phyloP scores from a whole-genome alignment of 1,284 basidiomycete genomes.

The Papiliotrema flavescens region DNA sequence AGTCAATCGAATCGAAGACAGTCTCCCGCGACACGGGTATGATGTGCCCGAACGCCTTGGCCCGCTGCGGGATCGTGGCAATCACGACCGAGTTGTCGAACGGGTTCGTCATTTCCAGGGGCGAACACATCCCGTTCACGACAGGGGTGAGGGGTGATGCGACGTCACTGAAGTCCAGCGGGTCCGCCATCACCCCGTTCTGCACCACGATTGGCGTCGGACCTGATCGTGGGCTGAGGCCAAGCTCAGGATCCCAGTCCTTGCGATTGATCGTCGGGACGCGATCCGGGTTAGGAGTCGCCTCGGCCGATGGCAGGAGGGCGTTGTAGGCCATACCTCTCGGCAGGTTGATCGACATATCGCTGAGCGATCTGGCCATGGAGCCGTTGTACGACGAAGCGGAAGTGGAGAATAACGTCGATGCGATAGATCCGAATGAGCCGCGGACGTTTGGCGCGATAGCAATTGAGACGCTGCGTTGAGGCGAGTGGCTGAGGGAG shows the following conservation, averaged over 20 bases:
- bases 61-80: no score
- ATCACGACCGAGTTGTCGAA: neutral
- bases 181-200: neutral
- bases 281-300: neutral
- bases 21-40: no score
- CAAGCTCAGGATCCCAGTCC: slow-evolving; percentile 12
- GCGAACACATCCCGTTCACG: neutral
- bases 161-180: neutral
- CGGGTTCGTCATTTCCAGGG: neutral
- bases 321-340: slow-evolving; percentile 4
- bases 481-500: neutral
- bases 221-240: slow-evolving; percentile 10
- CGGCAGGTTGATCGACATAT: neutral
- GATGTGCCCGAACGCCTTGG: no score
- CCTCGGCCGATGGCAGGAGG: slow-evolving; percentile 6
- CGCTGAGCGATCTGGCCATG: neutral
- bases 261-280: slow-evolving; percentile 9
- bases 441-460: neutral
- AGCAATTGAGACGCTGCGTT: neutral
- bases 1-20: no score
- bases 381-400: neutral
- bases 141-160: neutral
- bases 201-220: slow-evolving; percentile 2
- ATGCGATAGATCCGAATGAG: slow-evolving; percentile 3
- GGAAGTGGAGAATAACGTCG: neutral